Percentiles rank a stretch among this genome's conserved stretches.
phyloP scores from a whole-genome alignment of 129 eudicot species.

The Heracleum sosnowskyi region DNA sequence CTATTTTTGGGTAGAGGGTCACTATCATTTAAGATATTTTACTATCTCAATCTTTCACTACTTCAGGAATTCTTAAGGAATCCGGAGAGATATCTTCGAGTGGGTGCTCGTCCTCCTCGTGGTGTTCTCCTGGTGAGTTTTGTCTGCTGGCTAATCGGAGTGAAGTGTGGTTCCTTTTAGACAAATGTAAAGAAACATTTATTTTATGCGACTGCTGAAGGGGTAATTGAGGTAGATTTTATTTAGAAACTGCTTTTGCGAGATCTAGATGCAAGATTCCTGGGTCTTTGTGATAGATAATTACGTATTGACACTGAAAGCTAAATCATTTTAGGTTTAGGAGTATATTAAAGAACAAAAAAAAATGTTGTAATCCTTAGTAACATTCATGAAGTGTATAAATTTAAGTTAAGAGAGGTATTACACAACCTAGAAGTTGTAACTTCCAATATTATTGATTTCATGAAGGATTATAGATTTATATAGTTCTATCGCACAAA shows the following conservation, averaged over 20 bases:
- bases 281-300: background rate
- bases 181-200: background rate
- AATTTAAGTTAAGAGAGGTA: background rate
- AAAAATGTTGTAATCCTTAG: background rate
- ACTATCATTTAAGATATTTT: conserved; percentile 11
- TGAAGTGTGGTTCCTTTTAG: background rate
- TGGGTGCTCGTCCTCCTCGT: conserved; percentile 99
- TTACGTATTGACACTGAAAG: background rate
- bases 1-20: background rate
- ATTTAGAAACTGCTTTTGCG: background rate
- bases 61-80: conserved; percentile 88
- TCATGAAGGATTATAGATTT: background rate
- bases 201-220: background rate
- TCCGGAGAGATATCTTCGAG: conserved; percentile 74
- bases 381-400: background rate
- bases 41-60: background rate
- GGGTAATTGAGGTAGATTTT: background rate
- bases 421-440: background rate
- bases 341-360: background rate
- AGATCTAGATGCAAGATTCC: background rate
- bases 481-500: background rate
- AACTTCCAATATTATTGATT: background rate
- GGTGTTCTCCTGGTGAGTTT: conserved; percentile 94
- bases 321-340: background rate
- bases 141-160: background rate